A percentile compares a stretch with the other conserved stretches of the same genome.
Conservation (phyloP, 108 stramenopile genomes). For the Skeletonema tropicum region DNA sequence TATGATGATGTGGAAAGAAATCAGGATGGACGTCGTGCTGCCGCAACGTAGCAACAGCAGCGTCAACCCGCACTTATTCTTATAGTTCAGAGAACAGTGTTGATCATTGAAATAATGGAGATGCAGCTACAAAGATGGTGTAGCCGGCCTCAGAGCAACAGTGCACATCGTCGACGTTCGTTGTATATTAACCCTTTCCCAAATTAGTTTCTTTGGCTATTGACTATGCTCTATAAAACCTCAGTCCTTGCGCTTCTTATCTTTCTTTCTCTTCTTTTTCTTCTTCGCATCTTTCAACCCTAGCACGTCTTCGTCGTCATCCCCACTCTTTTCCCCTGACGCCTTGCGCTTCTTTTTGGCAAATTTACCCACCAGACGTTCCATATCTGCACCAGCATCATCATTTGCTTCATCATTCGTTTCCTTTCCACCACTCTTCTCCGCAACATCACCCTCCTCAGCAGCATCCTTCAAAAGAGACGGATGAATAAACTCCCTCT, state of each 20-base stretch:
- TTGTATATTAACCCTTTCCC: background rate
- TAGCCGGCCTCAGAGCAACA: too few relatives aligned
- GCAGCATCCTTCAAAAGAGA: constrained; percentile 5
- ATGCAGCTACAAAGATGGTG: too few relatives aligned
- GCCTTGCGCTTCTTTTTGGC: constrained; percentile 15
- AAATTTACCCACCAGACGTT: constrained; percentile 32
- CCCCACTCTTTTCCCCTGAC: background rate
- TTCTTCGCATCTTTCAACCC: constrained; percentile 10
- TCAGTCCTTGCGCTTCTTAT: constrained; percentile 9
- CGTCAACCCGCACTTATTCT: too few relatives aligned
- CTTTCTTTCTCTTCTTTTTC: constrained; percentile 30
- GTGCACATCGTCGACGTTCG: background rate
- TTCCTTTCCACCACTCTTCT: background rate
- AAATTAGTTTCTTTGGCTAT: background rate
- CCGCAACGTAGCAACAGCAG: too few relatives aligned
- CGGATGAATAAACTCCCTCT: constrained; percentile 45
- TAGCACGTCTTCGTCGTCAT: background rate
- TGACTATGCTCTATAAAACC: background rate
- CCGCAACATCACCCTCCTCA: background rate
- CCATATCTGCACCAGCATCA: constrained; percentile 11
- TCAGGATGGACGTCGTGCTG: too few relatives aligned
- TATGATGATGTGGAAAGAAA: too few relatives aligned
- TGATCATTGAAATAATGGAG: too few relatives aligned
- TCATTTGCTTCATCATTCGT: background rate
- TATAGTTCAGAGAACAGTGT: too few relatives aligned